Base-by-base conservation (phyloP, 495 filamentous ascomycete genomes). In the Annulohypoxylon moriforme region DNA sequence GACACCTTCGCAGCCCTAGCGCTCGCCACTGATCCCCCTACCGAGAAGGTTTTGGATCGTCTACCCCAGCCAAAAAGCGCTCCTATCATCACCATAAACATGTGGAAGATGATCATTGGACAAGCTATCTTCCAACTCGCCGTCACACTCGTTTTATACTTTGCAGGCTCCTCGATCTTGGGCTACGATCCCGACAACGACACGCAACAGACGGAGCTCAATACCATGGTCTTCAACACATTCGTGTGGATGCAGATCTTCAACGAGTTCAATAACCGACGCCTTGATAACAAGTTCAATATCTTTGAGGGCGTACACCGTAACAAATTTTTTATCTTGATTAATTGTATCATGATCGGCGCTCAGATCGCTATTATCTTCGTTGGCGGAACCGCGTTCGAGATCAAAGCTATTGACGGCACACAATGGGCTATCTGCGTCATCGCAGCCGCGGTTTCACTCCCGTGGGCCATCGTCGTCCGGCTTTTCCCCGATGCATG, bases 231-330 rank as follows among this genome's bases (percentile, higher is more conserved):
- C 24, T 96, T 97, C 85, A 97, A 96, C 82, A 93, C 92, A 1
- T 97, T 95, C 72, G 92, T 96, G 38, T 97, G 93, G 90, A 94
- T 97, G 92, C 93, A 96, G 71, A 94, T 96, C 71, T 96, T 96
- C 86, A 97, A 97, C 75, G 85, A 93, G 75, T 89, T 92, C 81
- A 94, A 94, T 79, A 85, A 81, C 67, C 67, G 71, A 2, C 68
- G 73, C n/a, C 85, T 98, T 14, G 94, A 98, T 76, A 98, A 97
- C 82, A 86, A 88, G 25, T 88, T 96, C 82, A 97, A 97, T 75
- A 92, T 97, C 69, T 91, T 98, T 78, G 93, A 97, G 69, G 93
- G 93, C 16, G 87, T 97, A 25, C 84, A 83, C 49, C 86, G 83
- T 68, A 98, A 97, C 78, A 86, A 80, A 52, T 96, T 94, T 83